phyloP scores from a whole-genome alignment of 1,284 basidiomycete species.

The Ustilago loliicola region DNA sequence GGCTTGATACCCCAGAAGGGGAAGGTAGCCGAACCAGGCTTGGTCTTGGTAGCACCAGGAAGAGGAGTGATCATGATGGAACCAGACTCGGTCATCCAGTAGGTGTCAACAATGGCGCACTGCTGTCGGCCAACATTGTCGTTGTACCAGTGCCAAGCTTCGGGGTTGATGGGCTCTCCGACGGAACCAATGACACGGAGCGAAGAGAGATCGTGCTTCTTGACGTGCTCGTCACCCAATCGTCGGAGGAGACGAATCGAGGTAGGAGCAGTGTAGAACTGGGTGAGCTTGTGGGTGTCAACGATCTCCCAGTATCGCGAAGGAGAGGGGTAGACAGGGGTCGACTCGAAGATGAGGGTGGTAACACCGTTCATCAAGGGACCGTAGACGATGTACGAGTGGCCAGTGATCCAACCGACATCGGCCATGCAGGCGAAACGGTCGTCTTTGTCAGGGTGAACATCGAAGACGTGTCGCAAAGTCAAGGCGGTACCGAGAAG shows the following conservation, averaged over 20 bases:
- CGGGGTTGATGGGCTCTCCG: slow-evolving; percentile 98
- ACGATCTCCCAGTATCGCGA: slow-evolving; percentile 98
- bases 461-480: slow-evolving; percentile 97
- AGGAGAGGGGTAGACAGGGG: slow-evolving; percentile 95
- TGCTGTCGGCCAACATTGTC: slow-evolving; percentile 89
- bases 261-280: slow-evolving; percentile 71
- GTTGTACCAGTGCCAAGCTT: slow-evolving; percentile 99
- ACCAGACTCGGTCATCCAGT: slow-evolving; percentile 92
- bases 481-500: slow-evolving; percentile 88
- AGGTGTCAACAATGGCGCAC: slow-evolving; percentile 89
- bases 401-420: slow-evolving; percentile 98
- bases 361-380: slow-evolving; percentile 91
- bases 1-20: slow-evolving; percentile 97
- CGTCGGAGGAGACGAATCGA: slow-evolving; percentile 88
- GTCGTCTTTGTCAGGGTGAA: slow-evolving; percentile 78
- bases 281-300: slow-evolving; percentile 89
- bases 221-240: slow-evolving; percentile 88
- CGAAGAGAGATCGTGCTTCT: slow-evolving; percentile 84
- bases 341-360: slow-evolving; percentile 95
- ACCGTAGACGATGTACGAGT: slow-evolving; percentile 97
- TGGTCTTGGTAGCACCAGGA: slow-evolving; percentile 93
- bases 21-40: slow-evolving; percentile 95
- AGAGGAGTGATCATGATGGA: slow-evolving; percentile 94
- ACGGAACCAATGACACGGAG: slow-evolving; percentile 91
- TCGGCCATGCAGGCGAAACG: slow-evolving; percentile 97